Percentiles rank a stretch among this genome's conserved stretches.
phyloP scores from a whole-genome alignment of 345 rosid species.

The Populus alba region DNA sequence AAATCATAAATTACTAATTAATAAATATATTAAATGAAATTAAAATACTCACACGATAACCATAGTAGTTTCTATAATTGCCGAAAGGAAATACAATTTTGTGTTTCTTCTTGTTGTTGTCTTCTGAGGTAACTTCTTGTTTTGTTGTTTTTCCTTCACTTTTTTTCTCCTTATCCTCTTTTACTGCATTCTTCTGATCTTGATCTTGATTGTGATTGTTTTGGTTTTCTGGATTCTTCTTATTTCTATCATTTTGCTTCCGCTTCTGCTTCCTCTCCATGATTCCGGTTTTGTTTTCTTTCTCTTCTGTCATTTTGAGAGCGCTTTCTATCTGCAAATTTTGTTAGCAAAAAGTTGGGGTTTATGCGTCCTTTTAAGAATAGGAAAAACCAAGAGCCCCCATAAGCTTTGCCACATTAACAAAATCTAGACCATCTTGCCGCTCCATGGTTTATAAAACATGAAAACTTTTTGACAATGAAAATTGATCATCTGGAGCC shows the following conservation, averaged over 20 bases:
- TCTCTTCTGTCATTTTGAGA: not conserved
- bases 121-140: slow-evolving; percentile 18
- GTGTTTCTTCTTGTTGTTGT: slow-evolving; percentile 45
- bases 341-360: not conserved
- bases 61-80: slow-evolving; percentile 83
- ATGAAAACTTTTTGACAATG: too few species aligned
- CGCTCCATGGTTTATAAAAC: too few species aligned
- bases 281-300: not conserved
- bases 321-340: not conserved
- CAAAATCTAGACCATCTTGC: too few species aligned
- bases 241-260: not conserved
- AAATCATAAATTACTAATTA: not conserved
- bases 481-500: too few species aligned
- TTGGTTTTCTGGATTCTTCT: slow-evolving; percentile 2
- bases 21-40: not conserved
- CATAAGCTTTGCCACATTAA: too few species aligned
- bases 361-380: not conserved
- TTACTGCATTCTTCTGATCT: not conserved
- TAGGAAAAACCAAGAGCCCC: too few species aligned
- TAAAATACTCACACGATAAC: slow-evolving; percentile 61
- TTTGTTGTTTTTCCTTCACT: not conserved
- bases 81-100: slow-evolving; percentile 65
- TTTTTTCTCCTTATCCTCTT: slow-evolving; percentile 2
- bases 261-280: slow-evolving; percentile 9
- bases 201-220: not conserved